Base-by-base conservation (phyloP, 805 yeast species). In the Candida nemodendra region DNA sequence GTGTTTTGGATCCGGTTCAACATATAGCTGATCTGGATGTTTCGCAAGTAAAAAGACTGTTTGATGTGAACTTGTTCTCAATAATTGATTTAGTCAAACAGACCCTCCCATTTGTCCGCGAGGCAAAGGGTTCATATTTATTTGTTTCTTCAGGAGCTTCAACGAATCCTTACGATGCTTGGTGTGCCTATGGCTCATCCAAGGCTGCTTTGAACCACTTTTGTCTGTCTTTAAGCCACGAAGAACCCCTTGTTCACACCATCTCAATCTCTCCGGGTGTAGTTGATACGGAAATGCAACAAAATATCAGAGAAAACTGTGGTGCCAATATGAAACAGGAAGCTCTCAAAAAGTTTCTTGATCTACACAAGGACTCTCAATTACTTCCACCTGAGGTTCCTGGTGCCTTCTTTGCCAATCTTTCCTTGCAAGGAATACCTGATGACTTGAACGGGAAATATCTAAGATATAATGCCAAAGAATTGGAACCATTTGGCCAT, bases 201-300 rank as follows among this genome's bases (percentile, higher is more conserved):
- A 91, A 91, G 60, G 96, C 97, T 0, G 96, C 97, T 0, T 57
- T 91, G 34, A 89, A 91, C 59, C 89, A 82, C 51, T 72, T 88
- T 36, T 79, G 86, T 5, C 55, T 65, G 32, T 77, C 85, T 11
- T 58, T 91, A 12, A 82, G 86, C 1, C 67, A 64, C 5, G 96
- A 89, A 53, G 89, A 84, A 56, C 65, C 70, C 0, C n/a, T 29
- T 2, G 63, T 88, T n/a, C 61, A 65, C 24, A 68, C 83, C 3
- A 64, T 89, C 9, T 70, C 96, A 0, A 72, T 93, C 17, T 96
- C 96, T 0, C 98, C 98, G 0, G 98, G 99, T 4, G 95, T 88
- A 1, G 97, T 93, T 2, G 87, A 87, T 56, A 91, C 99, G 1
- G 68, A 68, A 15, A 91, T 93, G 98, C 98, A 93, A 64, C 58